phyloP scores from a whole-genome alignment of 1,284 basidiomycete genomes.

The Stygiomarasmius scandens region DNA sequence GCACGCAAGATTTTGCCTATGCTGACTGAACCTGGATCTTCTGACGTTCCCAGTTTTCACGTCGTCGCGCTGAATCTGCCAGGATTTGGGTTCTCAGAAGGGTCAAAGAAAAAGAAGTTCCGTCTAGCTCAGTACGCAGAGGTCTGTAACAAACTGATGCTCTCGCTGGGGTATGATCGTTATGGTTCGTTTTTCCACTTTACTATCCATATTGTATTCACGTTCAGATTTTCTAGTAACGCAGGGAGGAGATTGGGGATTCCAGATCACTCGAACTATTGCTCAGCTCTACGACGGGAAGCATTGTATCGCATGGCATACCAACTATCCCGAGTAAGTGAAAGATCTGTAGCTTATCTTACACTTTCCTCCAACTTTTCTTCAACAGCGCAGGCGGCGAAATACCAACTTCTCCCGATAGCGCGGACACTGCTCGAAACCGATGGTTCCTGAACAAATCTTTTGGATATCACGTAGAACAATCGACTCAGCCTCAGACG shows the following conservation, averaged over 20 bases:
- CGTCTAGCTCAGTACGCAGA: slow-evolving; percentile 41
- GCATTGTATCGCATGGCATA: slow-evolving; percentile 36
- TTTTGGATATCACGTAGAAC: slow-evolving; percentile 43
- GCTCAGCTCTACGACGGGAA: slow-evolving; percentile 41
- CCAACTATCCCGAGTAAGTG: slow-evolving; percentile 30
- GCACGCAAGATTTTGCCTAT: slow-evolving; percentile 55
- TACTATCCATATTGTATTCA: not conserved
- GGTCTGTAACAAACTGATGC: slow-evolving; percentile 52
- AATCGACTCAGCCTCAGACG: slow-evolving; percentile 56
- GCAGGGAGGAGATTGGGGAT: slow-evolving; percentile 53
- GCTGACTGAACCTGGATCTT: slow-evolving; percentile 35
- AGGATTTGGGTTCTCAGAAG: slow-evolving; percentile 57
- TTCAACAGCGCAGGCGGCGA: not conserved
- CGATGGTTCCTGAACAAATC: slow-evolving; percentile 36
- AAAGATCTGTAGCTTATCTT: slow-evolving; percentile 6
- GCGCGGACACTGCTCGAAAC: slow-evolving; percentile 32
- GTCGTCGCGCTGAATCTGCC: slow-evolving; percentile 57
- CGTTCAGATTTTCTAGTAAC: slow-evolving; percentile 4
- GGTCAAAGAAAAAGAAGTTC: slow-evolving; percentile 24
- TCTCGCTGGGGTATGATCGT: slow-evolving; percentile 51
- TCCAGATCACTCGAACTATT: slow-evolving; percentile 45
- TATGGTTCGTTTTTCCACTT: slow-evolving; percentile 29
- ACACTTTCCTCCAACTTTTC: not conserved
- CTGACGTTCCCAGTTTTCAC: slow-evolving; percentile 57
- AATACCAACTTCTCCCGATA: slow-evolving; percentile 30